Evolutionary conservation across 352 stramenopile species (phyloP).

Genomic region (Peronospora destructor): DNA sequence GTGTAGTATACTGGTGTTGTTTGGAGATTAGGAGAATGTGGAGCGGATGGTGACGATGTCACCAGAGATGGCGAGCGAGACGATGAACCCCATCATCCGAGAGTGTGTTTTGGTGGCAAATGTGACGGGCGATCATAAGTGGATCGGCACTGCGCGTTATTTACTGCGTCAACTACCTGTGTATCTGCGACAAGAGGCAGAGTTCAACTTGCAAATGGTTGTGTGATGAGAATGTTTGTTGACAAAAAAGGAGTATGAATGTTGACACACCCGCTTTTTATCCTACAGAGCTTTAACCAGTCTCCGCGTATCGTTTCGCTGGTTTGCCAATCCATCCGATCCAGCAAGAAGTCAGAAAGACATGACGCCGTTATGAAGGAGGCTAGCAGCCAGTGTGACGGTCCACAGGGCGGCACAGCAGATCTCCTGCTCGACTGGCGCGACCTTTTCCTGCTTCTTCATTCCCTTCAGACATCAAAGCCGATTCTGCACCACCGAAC

Average conservation of each 20-base stretch:
- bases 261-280: conserved; percentile 3
- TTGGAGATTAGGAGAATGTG: conserved; percentile 34
- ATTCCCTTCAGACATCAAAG: conserved; percentile 68
- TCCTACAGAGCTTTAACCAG: conserved; percentile 48
- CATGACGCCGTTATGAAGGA: conserved; percentile 5
- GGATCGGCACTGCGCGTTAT: conserved; percentile 46
- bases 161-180: conserved; percentile 44
- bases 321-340: conserved; percentile 43
- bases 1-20: neutral
- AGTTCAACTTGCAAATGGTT: conserved; percentile 80
- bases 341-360: conserved; percentile 12
- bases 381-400: conserved; percentile 6
- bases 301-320: conserved; percentile 39
- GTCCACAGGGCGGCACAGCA: conserved; percentile 1
- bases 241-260: neutral
- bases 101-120: conserved; percentile 53
- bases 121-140: conserved; percentile 35
- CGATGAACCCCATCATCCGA: conserved; percentile 55
- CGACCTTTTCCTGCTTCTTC: conserved; percentile 63
- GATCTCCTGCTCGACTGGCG: conserved; percentile 36
- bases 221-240: neutral
- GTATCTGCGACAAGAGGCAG: conserved; percentile 56
- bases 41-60: conserved; percentile 37
- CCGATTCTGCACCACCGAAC: conserved; percentile 69
- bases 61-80: conserved; percentile 33